Conservation (phyloP, 208 protist species). For the Leishmania gerbilli region DNA sequence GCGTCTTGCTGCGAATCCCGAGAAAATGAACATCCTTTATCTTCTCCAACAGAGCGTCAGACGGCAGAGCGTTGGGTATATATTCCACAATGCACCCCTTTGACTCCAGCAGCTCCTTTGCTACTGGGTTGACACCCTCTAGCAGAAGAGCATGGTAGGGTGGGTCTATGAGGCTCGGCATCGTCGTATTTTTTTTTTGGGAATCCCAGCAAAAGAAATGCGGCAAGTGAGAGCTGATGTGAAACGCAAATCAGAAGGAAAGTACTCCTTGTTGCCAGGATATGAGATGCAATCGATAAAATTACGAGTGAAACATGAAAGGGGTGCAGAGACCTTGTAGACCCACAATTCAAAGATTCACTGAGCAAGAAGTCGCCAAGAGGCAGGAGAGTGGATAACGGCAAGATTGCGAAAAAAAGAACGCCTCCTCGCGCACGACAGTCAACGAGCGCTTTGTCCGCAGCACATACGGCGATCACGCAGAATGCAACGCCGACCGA, state of each 20-base stretch:
- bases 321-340: background rate
- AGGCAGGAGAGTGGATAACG: background rate
- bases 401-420: background rate
- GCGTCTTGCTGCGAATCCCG: conserved; percentile 93
- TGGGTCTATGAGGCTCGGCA: conserved; percentile 37
- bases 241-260: background rate
- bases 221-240: background rate
- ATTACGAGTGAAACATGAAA: background rate
- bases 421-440: background rate
- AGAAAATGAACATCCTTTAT: conserved; percentile 89
- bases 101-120: conserved; percentile 74
- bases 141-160: conserved; percentile 78
- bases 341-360: background rate
- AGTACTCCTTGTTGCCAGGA: background rate
- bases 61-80: conserved; percentile 50
- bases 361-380: background rate
- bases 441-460: no score
- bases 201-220: background rate
- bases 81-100: conserved; percentile 86
- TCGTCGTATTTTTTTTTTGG: conserved; percentile 16
- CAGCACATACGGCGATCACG: background rate
- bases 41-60: conserved; percentile 78
- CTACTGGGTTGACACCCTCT: conserved; percentile 82
- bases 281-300: background rate
- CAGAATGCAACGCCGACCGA: background rate